phyloP scores from a whole-genome alignment of 352 stramenopile species.

The Pythium coloratum region DNA sequence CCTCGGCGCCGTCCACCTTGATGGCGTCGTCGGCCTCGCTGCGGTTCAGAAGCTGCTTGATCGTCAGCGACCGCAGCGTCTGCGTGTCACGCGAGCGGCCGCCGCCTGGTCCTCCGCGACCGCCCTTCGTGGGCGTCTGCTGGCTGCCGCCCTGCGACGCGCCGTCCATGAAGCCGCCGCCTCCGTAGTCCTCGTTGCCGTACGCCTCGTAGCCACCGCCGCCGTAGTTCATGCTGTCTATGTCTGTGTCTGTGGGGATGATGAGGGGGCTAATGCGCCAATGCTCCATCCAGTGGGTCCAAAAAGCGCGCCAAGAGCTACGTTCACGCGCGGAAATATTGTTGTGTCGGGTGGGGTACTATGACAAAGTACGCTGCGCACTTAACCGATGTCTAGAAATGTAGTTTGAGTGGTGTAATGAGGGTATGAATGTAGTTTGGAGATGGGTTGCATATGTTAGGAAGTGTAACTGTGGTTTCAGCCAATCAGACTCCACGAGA shows the following conservation, averaged over 20 bases:
- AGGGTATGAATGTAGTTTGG: not conserved
- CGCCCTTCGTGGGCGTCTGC: slow-evolving; percentile 50
- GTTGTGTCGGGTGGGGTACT: not conserved
- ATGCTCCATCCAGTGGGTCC: not conserved
- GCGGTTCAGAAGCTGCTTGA: slow-evolving; percentile 80
- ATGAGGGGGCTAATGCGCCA: not conserved
- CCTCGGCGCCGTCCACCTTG: slow-evolving; percentile 87
- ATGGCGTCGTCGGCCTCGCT: slow-evolving; percentile 64
- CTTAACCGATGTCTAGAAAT: not conserved
- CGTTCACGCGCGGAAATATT: not conserved
- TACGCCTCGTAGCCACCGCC: slow-evolving; percentile 69
- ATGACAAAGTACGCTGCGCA: not conserved
- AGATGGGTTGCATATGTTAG: not conserved
- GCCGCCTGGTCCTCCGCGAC: slow-evolving; percentile 35
- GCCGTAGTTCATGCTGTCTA: slow-evolving; percentile 55
- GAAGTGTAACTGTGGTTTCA: not conserved
- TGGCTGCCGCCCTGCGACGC: slow-evolving; percentile 58
- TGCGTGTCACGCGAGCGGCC: slow-evolving; percentile 58
- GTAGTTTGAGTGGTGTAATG: not conserved
- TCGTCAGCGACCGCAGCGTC: slow-evolving; percentile 91
- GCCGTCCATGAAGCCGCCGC: slow-evolving; percentile 68
- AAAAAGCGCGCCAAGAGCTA: slow-evolving; percentile 12
- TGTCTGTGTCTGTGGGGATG: not conserved
- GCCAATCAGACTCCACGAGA: not conserved
- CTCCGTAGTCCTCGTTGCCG: slow-evolving; percentile 67